Percentiles rank a stretch among this genome's conserved stretches.
These are phyloP conservation scores for Pseudisothecium myosuroides DNA, from an alignment of 225 moss, liverwort and hornwort species.

Conservation along the genomic window DNA sequence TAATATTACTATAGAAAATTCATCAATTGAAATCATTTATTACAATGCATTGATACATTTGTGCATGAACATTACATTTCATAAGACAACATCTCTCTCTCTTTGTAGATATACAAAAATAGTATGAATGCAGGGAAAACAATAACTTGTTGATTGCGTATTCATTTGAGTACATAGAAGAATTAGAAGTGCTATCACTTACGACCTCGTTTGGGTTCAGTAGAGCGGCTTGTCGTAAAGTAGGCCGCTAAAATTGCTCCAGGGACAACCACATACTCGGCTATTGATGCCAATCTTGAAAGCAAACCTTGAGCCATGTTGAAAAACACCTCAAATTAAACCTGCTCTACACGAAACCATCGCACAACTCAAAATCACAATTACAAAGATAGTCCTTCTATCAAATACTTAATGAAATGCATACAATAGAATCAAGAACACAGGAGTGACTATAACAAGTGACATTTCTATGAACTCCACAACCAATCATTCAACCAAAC, in stretches of 20 bases:
- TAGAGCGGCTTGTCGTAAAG: slow-evolving; percentile 3
- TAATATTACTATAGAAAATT: background rate
- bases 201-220: slow-evolving; percentile 5
- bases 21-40: background rate
- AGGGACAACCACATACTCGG: slow-evolving; percentile 10
- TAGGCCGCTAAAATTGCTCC: slow-evolving; percentile 11
- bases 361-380: background rate
- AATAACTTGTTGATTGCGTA: background rate
- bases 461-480: background rate
- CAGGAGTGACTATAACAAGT: background rate
- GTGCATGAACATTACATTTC: background rate
- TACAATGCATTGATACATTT: background rate
- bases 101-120: background rate
- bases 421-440: background rate
- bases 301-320: slow-evolving; percentile 11
- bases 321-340: background rate
- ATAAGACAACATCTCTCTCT: background rate
- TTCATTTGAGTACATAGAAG: background rate
- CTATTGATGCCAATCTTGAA: slow-evolving; percentile 8
- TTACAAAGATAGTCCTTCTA: background rate
- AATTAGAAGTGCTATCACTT: background rate
- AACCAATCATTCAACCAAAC: background rate
- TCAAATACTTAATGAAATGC: background rate
- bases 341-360: background rate
- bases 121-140: background rate